Evolutionary conservation across 192 early-diverging fungal genomes (phyloP).

Genomic region (Coemansia sp.): DNA sequence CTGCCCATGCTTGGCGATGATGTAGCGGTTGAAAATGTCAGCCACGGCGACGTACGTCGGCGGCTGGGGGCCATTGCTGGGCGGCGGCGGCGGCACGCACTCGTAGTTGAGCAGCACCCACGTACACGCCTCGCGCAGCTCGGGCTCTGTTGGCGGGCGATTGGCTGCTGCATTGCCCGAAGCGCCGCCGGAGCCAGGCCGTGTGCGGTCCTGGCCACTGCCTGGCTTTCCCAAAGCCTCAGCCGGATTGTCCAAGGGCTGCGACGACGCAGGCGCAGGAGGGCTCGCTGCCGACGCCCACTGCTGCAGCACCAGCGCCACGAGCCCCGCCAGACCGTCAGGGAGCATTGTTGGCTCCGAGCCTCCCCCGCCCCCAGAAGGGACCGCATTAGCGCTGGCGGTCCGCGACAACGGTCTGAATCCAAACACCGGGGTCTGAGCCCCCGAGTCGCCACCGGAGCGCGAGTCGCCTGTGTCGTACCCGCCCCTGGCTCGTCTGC

Average conservation of each 20-base stretch:
- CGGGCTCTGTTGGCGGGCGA: constrained; percentile 50
- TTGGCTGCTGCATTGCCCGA: not conserved
- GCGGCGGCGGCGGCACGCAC: constrained; percentile 15
- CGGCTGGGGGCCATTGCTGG: constrained; percentile 9
- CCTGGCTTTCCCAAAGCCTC: not conserved
- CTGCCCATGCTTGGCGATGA: constrained; percentile 49
- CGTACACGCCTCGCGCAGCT: constrained; percentile 58
- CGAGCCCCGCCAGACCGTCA: constrained; percentile 34
- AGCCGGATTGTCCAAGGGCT: not conserved
- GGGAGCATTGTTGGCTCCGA: constrained; percentile 52
- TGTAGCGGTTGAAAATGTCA: constrained; percentile 47
- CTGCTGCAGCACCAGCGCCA: constrained; percentile 53
- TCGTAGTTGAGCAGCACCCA: constrained; percentile 60
- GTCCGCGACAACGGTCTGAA: constrained; percentile 23
- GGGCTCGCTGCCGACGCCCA: constrained; percentile 42
- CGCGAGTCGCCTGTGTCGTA: not conserved
- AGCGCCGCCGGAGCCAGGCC: not conserved
- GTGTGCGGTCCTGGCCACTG: not conserved
- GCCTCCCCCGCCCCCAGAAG: not conserved
- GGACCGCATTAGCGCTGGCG: not conserved
- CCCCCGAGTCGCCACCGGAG: constrained; percentile 40
- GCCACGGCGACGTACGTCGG: constrained; percentile 23
- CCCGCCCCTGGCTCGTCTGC: constrained; percentile 5
- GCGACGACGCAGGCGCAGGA: constrained; percentile 16
- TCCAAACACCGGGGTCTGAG: constrained; percentile 45